phyloP scores from a whole-genome alignment of 2,329 filamentous ascomycete species.

The Bipolaris zeicola region DNA sequence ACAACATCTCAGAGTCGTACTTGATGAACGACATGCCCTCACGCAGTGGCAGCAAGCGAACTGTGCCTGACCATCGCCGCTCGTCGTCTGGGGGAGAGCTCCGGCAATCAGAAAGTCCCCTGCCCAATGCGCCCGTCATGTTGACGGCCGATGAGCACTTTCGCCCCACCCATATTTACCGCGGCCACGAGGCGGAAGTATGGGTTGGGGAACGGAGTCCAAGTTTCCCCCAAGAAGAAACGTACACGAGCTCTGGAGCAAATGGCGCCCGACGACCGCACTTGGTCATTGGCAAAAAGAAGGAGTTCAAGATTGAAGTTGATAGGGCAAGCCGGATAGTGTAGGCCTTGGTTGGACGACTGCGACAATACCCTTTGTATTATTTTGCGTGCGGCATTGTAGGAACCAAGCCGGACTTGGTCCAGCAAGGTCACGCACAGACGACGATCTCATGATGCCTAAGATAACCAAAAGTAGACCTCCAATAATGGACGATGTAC shows the following conservation, averaged over 20 bases:
- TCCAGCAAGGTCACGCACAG: neutral
- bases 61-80: neutral
- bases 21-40: slow-evolving; percentile 19
- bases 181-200: slow-evolving; percentile 30
- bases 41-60: slow-evolving; percentile 11
- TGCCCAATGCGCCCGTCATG: slow-evolving; percentile 13
- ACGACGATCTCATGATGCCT: neutral
- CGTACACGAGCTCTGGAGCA: slow-evolving; percentile 1
- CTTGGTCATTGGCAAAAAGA: slow-evolving; percentile 39
- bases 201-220: slow-evolving; percentile 27
- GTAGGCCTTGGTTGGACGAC: slow-evolving; percentile 1
- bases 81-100: neutral
- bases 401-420: neutral
- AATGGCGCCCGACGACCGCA: slow-evolving; percentile 17
- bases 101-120: neutral
- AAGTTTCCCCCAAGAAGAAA: slow-evolving; percentile 24
- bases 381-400: neutral
- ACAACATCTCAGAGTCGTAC: slow-evolving; percentile 20
- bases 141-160: slow-evolving; percentile 29
- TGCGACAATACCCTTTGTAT: slow-evolving; percentile 12
- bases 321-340: slow-evolving; percentile 26
- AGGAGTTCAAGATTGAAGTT: slow-evolving; percentile 38
- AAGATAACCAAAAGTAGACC: neutral
- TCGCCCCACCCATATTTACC: slow-evolving; percentile 27
- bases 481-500: neutral